Base-by-base conservation (phyloP, 2,329 filamentous ascomycete genomes). In the Annulohypoxylon truncatum region DNA sequence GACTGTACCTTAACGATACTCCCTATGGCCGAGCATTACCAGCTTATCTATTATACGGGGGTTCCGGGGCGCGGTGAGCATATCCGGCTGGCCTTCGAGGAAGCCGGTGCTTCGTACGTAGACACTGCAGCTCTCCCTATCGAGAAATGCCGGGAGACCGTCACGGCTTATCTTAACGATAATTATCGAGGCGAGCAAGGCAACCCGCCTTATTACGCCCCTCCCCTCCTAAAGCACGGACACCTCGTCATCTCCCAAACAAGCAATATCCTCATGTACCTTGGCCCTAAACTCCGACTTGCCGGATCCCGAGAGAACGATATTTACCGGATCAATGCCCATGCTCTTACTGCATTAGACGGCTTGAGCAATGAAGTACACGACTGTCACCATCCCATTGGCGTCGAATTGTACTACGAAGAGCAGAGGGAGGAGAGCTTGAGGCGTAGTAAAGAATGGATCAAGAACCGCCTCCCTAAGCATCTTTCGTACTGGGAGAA, bases 11-110 rank as follows among this genome's bases (percentile, higher is more conserved):
- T n/a, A n/a, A n/a, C n/a, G n/a, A n/a, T n/a, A n/a, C n/a, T n/a
- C n/a, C n/a, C n/a, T n/a, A 50, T 50, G 46, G 46, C 46, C 6
- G 46, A 24, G 5, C 79, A 81, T 1, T 91, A 90, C 75, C 82
- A 89, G 67, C 83, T 92, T 63, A 81, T 91, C 75, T 93, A 93
- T 83, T 91, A 89, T 84, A 88, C 89, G 20, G 79, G 77, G 15
- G 79, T 92, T 15, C 91, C 92, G 28, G 92, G 92, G 33, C 89
- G 92, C 44, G 91, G 88, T 68, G 92, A 94, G 75, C 87, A 88
- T 75, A 80, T 93, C 74, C 90, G 92, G 13, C 85, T 94, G 15
- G 83, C 83, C 24, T 86, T 94, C 72, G 91, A 93, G 79, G 90
- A 90, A 52, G 83, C 88, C 12, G 83, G 84, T 15, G 85, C 85